Conservation (phyloP, 2,329 filamentous ascomycete species). For the Hymenoscyphus scutula region DNA sequence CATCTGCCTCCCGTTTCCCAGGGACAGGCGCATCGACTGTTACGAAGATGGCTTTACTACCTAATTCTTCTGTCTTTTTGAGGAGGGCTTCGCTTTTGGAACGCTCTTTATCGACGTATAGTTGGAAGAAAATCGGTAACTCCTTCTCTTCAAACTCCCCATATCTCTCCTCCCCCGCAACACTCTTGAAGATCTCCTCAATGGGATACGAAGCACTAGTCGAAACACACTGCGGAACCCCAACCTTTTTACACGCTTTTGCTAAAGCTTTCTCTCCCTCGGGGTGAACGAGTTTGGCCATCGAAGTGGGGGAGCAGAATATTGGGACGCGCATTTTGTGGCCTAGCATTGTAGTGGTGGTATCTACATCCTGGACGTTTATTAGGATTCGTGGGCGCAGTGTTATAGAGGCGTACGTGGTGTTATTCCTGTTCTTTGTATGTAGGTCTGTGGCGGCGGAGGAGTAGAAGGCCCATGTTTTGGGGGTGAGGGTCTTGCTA, state of each 20-base stretch:
- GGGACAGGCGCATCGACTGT: constrained; percentile 58
- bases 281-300: constrained; percentile 61
- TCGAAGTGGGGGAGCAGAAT: constrained; percentile 63
- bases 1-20: constrained; percentile 52
- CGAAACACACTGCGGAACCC: constrained; percentile 59
- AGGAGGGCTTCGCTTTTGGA: constrained; percentile 50
- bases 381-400: constrained; percentile 58
- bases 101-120: constrained; percentile 60
- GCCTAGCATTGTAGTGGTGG: constrained; percentile 54
- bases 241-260: constrained; percentile 47
- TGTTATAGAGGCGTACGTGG: constrained; percentile 53
- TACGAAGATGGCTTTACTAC: constrained; percentile 53
- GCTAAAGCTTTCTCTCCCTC: constrained; percentile 62
- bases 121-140: constrained; percentile 51
- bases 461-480: constrained; percentile 69
- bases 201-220: constrained; percentile 61
- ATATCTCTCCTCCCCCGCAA: constrained; percentile 24
- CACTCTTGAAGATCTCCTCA: constrained; percentile 46
- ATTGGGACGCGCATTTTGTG: constrained; percentile 52
- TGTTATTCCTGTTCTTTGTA: constrained; percentile 56
- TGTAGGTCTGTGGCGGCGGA: constrained; percentile 68
- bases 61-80: constrained; percentile 43
- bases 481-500: constrained; percentile 52
- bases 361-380: constrained; percentile 53
- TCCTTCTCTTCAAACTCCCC: constrained; percentile 12